These are phyloP conservation scores for Gigaspora rosea DNA, from an alignment of 192 early-diverging fungal species.

Conservation along the genomic window DNA sequence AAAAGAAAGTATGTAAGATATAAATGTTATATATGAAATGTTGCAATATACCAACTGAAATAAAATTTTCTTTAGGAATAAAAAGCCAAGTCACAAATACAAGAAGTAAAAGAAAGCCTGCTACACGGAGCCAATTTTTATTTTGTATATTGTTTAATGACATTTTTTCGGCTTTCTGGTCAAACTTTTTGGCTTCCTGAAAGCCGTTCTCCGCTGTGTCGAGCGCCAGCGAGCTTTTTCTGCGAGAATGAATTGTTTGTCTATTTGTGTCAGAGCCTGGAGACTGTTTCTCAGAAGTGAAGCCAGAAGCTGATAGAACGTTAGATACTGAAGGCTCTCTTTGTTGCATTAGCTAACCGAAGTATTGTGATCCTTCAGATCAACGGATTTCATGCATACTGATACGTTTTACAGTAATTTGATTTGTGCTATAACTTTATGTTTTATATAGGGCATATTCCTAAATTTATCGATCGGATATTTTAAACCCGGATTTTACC, in stretches of 20 bases:
- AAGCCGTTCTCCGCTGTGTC: constrained; percentile 8
- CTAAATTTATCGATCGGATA: no score
- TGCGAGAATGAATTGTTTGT: not conserved
- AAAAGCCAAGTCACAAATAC: not conserved
- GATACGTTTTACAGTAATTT: no score
- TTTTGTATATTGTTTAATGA: not conserved
- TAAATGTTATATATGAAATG: not conserved
- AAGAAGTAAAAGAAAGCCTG: not conserved
- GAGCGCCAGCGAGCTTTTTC: constrained; percentile 11
- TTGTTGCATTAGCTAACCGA: no score
- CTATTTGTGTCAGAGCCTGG: not conserved
- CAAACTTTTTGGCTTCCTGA: not conserved
- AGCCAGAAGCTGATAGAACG: no score
- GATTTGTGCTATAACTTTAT: no score
- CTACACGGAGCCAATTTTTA: constrained; percentile 10
- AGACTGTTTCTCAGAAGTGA: not conserved
- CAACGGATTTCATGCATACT: no score
- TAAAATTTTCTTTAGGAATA: not conserved
- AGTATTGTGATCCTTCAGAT: no score
- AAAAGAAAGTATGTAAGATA: not conserved
- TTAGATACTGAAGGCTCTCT: no score
- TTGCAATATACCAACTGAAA: constrained; percentile 8
- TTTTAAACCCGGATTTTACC: no score
- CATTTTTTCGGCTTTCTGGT: not conserved
- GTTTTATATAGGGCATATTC: no score